Evolutionary conservation across 306 rosid genomes (phyloP), one percentile per base, ranked within the genome.

Genomic region (Pterocarpus macrocarpus): DNA sequence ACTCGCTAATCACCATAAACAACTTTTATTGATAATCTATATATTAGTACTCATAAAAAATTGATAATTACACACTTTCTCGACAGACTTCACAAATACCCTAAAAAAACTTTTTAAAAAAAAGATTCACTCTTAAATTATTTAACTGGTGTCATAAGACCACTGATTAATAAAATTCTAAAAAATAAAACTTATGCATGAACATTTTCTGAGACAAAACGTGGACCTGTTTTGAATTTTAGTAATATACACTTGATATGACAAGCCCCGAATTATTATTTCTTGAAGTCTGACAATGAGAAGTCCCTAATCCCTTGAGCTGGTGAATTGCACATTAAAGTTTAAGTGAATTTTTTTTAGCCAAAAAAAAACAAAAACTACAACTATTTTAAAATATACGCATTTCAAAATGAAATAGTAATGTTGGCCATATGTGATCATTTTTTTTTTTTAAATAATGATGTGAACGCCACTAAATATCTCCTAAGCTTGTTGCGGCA

Each of bases 391-490:
- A 38, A 65, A 36, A 39, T 64, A 33, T 45, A 62, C 47, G 47
- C 17, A 73, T 32, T 75, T 43, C 16, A 62, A 44, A 17, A 77
- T 65, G 47, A 43, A 43, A 76, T 10, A 62, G 45, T 30, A 61
- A 47, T 0, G 12, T 3, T 30, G 69, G 70, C 50, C 10, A 43
- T 1, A 43, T 7, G 8, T 43, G 8, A 1, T 22, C 28, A 9
- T 8, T 43, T 6, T 5, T 43, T 2, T 6, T 43, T 43, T 43
- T 43, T 6, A 55, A 55, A 30, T n/a, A 35, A 35, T 43, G 55
- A 75, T 59, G 73, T 68, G 75, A 80, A 75, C 75, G 63, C 39
- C 73, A 79, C 75, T 41, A 59, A 49, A 49, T 33, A 10, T 22
- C 28, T 57, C 66, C 64, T 45, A 57, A 70, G 17, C 58, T 6